Evolutionary conservation across 768 basidiomycete genomes (phyloP).

Genomic region (Rhizopogon roseolus): DNA sequence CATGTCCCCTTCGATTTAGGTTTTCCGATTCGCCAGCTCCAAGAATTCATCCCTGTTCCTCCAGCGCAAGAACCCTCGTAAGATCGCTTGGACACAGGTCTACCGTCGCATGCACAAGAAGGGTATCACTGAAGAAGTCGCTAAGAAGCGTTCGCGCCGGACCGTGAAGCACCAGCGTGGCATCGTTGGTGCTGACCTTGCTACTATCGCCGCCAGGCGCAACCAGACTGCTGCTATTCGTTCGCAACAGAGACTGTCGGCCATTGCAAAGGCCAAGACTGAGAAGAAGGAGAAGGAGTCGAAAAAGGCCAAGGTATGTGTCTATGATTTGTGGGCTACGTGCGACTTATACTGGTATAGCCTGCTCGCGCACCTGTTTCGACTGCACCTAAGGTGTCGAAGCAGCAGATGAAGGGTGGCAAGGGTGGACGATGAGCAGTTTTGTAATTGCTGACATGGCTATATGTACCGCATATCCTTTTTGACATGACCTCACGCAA

Average conservation of each 20-base stretch:
- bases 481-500: constrained; percentile 12
- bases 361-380: constrained; percentile 50
- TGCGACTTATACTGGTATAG: constrained; percentile 29
- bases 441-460: not conserved
- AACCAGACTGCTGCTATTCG: constrained; percentile 89
- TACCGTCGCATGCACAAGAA: constrained; percentile 99
- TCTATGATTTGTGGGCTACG: not conserved
- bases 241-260: constrained; percentile 72
- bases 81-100: constrained; percentile 95
- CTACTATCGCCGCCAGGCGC: constrained; percentile 85
- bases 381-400: constrained; percentile 80
- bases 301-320: constrained; percentile 78
- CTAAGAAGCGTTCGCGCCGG: constrained; percentile 96
- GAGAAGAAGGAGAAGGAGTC: constrained; percentile 97
- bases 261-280: constrained; percentile 90
- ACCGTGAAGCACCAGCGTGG: constrained; percentile 98
- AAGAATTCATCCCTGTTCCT: constrained; percentile 97
- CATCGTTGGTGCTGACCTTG: constrained; percentile 94
- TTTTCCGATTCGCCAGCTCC: constrained; percentile 91
- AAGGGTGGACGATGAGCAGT: constrained; percentile 63
- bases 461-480: constrained; percentile 21
- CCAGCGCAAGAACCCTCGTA: constrained; percentile 99
- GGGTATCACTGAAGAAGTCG: constrained; percentile 98
- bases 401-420: constrained; percentile 94
- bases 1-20: constrained; percentile 35